Base-by-base conservation (phyloP, 768 basidiomycete species). In the Boletus edulis region DNA sequence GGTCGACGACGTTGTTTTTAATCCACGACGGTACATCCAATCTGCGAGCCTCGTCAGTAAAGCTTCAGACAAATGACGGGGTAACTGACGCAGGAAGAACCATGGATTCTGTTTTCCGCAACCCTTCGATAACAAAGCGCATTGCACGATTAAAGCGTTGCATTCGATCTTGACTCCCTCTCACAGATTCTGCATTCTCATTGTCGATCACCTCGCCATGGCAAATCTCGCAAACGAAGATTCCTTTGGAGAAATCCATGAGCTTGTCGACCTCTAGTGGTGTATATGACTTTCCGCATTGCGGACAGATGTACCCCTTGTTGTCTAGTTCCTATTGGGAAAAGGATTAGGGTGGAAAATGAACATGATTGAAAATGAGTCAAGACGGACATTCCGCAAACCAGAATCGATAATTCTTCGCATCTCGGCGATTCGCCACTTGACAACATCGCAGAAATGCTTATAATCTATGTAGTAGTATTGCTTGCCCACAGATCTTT, bases 391-490 rank as follows among this genome's bases (percentile, higher is more conserved):
- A 72, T 95, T 93, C 60, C 94, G 87, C 61, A 96, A 78, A 50
- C 86, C 86, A 32, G 89, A 86, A 73, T 98, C 94, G 59, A 99
- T 20, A 56, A 84, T 84, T 58, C 86, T 81, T 59, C 91, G 82
- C 92, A 98, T 94, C 67, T 91, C 89, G 5, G 91, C 91, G 51
- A 98, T 84, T 39, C 95, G 81, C 92, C 96, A 99, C 71, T 98
- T 98, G 72, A 96, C 91, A 44, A 98, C 94, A 72, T 98, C 94
- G 73, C 92, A 94, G 68, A 98, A 95, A 66, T 87, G 84, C 64
- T 93, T 85, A 72, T 96, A 94, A 75, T 99, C 88, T 68, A 99
- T 90, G 74, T 92, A 98, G 77, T 91, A 99, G 77, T 98, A 99
- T 66, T 91, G 88, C 64, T 88, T 86, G 58, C 88, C 89, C 56